Evolutionary conservation across 1,284 basidiomycete species (phyloP), one percentile per base, ranked within the genome.

Genomic region (Cryptococcus neoformans): DNA sequence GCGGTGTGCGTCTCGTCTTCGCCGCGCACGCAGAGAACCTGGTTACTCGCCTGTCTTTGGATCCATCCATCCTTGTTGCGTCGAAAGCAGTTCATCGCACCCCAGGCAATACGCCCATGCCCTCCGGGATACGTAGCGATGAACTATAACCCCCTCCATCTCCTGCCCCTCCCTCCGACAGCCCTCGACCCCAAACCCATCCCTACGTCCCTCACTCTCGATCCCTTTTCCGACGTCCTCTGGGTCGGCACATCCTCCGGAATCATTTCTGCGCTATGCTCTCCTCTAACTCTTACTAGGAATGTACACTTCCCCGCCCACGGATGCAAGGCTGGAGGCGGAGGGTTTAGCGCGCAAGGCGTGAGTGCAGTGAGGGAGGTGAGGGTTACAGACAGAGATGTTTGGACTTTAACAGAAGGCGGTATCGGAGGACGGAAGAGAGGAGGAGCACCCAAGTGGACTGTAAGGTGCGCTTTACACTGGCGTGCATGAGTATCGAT

Each of bases 161-260:
- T 77, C 56, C 68, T 76, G 45, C 68, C 66, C 6, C 66, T 76
- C n/a, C 74, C 76, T 9, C 69, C 71, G 12, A 63, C 61, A 44
- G 62, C 67, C 2, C 55, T 62, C 44, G 73, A 75, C 53, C 62
- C 67, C 34, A 71, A 72, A 57, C 74, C 75, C 1, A 58, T 69
- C 36, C 68, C 77, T 0, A 87, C 88, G 17, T 83, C 88, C 0
- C 81, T 97, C 58, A 83, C 86, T 3, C 92, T 98, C 72, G 94
- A 98, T 78, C 88, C 91, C 6, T 87, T 89, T 44, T 88, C 90
- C 1, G 93, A 97, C 75, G 84, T 89, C 11, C 80, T 98, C 40
- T 96, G 93, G 92, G 82, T 88, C 49, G 94, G 92, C 46, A 83
- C 84, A 16, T 84, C 86, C 53, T 78, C 84, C 41, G 94, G 95